Evolutionary conservation across 805 yeast genomes (phyloP), one percentile per base, ranked within the genome.

Genomic region (Suhomyces kilbournensis): DNA sequence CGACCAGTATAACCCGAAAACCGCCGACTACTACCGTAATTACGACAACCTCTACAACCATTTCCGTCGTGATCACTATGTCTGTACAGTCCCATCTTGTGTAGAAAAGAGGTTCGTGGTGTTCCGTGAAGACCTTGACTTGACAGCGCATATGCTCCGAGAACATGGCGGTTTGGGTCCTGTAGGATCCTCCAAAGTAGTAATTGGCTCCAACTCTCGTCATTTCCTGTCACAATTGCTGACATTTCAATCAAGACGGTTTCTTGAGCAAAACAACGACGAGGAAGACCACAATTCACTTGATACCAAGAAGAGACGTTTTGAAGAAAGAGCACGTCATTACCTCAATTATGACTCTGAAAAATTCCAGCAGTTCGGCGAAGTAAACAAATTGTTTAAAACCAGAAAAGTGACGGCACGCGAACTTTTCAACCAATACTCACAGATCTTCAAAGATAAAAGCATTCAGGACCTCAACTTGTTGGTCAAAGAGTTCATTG

Each of bases 61-160:
- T 73, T 94, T 94, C 69, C 76, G 74, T 58, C 67, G 64, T 3
- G 83, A 78, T 42, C 99, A 94, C 68, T 90, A 75, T 67, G 83
- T 84, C 14, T 94, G 99, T 71, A 76, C 79, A 30, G 86, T 88
- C 17, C 88, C 82, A 46, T 62, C 79, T 10, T 94, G 99, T 70
- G 69, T 92, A 46, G 98, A 92, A 51, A 84, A 88, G 67, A 88
- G 89, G 65, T 93, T 94, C 70, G 94, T 94, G 20, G 99, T 93
- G 1, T 94, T 94, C 65, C 80, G 85, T 20, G 93, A 90, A 56
- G 94, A 88, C 49, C 69, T 91, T 51, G 97, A 91, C 59, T 75
- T 94, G 50, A 86, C 88, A 50, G 92, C 96, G 1, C 99, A 94
- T 68, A 85, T 90, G 84, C 69, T 90, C 46, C 81, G 83, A 57